These are phyloP conservation scores for Colletotrichum eremochloae DNA, from an alignment of 2,329 filamentous ascomycete species.

Conservation along the genomic window DNA sequence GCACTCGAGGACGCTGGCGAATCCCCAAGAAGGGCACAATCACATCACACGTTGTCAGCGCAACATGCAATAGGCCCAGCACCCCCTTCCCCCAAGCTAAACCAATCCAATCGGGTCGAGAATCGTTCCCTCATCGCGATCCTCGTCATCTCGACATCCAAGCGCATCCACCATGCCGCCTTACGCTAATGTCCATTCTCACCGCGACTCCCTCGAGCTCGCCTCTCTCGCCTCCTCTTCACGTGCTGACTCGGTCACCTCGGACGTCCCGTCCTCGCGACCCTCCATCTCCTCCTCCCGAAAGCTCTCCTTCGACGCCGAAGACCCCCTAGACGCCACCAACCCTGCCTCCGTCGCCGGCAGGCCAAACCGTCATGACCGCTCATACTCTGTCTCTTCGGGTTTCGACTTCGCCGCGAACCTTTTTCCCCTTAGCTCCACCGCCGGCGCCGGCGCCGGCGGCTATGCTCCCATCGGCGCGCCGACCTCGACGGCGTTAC, in stretches of 20 bases:
- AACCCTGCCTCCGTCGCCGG: constrained; percentile 62
- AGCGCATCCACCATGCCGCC: constrained; percentile 47
- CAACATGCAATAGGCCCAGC: constrained; percentile 39
- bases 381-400: constrained; percentile 91
- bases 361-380: constrained; percentile 62
- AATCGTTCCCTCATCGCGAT: constrained; percentile 25
- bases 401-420: constrained; percentile 96
- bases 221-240: constrained; percentile 93
- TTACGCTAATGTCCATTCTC: constrained; percentile 58
- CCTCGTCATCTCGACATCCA: constrained; percentile 23
- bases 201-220: constrained; percentile 94
- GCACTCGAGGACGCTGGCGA: neutral
- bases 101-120: constrained; percentile 22
- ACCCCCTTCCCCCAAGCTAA: constrained; percentile 16
- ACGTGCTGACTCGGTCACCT: constrained; percentile 69
- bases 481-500: constrained; percentile 58
- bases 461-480: constrained; percentile 90
- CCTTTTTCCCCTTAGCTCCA: constrained; percentile 91
- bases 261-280: constrained; percentile 76
- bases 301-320: constrained; percentile 87
- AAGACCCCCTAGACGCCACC: constrained; percentile 80
- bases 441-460: constrained; percentile 72
- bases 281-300: constrained; percentile 95
- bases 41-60: constrained; percentile 6
- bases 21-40: neutral